phyloP scores from a whole-genome alignment of 768 basidiomycete species.

The Suillus subaureus region DNA sequence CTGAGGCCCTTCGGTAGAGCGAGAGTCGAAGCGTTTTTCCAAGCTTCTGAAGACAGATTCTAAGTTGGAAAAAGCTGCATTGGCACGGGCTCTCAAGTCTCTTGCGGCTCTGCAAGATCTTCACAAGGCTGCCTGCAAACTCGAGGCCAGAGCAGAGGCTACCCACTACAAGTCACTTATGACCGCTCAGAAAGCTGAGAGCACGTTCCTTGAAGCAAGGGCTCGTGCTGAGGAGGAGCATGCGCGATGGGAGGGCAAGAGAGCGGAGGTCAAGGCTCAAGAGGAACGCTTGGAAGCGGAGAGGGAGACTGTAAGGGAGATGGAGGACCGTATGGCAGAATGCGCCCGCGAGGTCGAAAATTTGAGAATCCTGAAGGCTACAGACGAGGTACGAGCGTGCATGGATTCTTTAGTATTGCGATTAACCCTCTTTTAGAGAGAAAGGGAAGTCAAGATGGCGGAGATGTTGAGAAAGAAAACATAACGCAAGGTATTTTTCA shows the following conservation, averaged over 20 bases:
- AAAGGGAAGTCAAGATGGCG: conserved; percentile 53
- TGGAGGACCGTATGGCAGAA: conserved; percentile 63
- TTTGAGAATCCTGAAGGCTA: conserved; percentile 61
- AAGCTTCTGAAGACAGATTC: conserved; percentile 74
- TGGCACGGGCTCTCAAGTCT: conserved; percentile 63
- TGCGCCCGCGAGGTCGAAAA: conserved; percentile 77
- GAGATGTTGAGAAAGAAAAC: conserved; percentile 32
- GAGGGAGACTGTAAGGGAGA: conserved; percentile 54
- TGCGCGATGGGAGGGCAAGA: conserved; percentile 54
- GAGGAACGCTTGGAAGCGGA: conserved; percentile 52
- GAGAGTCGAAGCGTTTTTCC: conserved; percentile 60
- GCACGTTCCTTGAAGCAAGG: conserved; percentile 63
- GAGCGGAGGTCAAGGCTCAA: conserved; percentile 48
- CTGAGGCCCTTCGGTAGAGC: conserved; percentile 38
- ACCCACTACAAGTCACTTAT: conserved; percentile 54
- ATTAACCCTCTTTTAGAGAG: conserved; percentile 38
- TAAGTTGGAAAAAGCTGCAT: conserved; percentile 63
- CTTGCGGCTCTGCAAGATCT: conserved; percentile 67
- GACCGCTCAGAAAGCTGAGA: conserved; percentile 64
- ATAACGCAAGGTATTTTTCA: neutral
- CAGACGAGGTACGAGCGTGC: conserved; percentile 53
- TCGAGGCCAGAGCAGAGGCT: conserved; percentile 59
- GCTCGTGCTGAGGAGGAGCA: conserved; percentile 53
- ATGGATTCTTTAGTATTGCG: neutral
- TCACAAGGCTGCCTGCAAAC: conserved; percentile 69